Percentiles rank a stretch among this genome's conserved stretches.
Conservation (phyloP, 371 early-diverging fungal species). For the Zychaea mexicana region DNA sequence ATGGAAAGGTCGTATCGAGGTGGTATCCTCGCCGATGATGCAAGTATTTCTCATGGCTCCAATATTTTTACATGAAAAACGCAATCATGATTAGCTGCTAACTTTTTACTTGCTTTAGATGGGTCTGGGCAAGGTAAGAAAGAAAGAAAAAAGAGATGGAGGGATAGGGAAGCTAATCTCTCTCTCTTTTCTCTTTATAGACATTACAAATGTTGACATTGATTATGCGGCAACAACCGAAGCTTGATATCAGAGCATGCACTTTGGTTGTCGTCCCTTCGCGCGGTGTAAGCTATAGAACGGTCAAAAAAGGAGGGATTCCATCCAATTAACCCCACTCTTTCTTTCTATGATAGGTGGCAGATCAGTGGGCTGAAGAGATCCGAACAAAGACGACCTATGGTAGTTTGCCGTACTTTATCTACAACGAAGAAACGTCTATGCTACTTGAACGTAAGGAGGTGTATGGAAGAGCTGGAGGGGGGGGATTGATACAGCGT, state of each 20-base stretch:
- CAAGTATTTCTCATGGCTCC: slow-evolving; percentile 1
- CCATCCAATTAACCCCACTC: no score
- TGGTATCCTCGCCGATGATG: slow-evolving; percentile 49
- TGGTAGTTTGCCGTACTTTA: slow-evolving; percentile 45
- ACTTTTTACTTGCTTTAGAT: slow-evolving; percentile 25
- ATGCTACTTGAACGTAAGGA: slow-evolving; percentile 38
- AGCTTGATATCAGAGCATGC: slow-evolving; percentile 25
- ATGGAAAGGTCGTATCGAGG: slow-evolving; percentile 41
- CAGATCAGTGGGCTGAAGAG: slow-evolving; percentile 72
- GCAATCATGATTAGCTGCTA: no score
- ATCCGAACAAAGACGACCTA: slow-evolving; percentile 57
- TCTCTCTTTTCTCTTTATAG: slow-evolving; percentile 11
- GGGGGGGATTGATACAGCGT: no score
- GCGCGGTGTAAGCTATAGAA: slow-evolving; percentile 28
- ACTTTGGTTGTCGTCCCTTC: slow-evolving; percentile 44
- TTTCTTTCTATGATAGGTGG: slow-evolving; percentile 23
- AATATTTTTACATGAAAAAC: background rate
- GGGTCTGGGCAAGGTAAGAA: slow-evolving; percentile 45
- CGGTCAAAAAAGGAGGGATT: no score
- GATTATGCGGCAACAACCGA: slow-evolving; percentile 42
- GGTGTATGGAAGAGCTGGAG: background rate
- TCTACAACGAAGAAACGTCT: slow-evolving; percentile 33
- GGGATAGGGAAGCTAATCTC: background rate
- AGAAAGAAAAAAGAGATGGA: background rate
- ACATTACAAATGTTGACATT: slow-evolving; percentile 39